These are phyloP conservation scores for Euphorbia peplus DNA, from an alignment of 345 rosid genomes.

Conservation along the genomic window DNA sequence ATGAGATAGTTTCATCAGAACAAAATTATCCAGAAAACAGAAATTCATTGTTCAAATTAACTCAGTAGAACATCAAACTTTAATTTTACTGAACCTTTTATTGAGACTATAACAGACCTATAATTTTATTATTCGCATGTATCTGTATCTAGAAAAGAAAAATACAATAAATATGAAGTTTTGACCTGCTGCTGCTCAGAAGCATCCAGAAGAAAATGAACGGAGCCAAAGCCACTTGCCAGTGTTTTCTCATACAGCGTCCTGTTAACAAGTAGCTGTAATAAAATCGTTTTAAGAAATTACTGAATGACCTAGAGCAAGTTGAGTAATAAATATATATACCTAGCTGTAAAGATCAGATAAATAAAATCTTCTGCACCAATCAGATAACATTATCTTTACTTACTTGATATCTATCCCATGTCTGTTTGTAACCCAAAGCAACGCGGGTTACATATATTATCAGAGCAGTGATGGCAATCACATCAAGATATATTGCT, in stretches of 20 bases:
- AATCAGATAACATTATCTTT: constrained; percentile 4
- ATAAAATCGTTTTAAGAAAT: constrained; percentile 17
- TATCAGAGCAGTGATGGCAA: constrained; percentile 77
- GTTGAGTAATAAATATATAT: background rate
- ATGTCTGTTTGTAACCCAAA: constrained; percentile 95
- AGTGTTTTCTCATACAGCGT: constrained; percentile 94
- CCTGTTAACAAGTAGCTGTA: constrained; percentile 85
- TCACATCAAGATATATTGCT: constrained; percentile 79
- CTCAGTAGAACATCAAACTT: background rate
- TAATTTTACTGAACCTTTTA: background rate
- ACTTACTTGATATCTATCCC: constrained; percentile 96
- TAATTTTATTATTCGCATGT: background rate
- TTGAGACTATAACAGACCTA: background rate
- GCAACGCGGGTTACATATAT: constrained; percentile 76
- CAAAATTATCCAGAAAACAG: background rate
- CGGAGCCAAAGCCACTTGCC: constrained; percentile 94
- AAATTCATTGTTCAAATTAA: background rate
- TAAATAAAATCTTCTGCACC: background rate
- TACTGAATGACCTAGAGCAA: constrained; percentile 9
- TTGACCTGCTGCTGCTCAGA: constrained; percentile 92
- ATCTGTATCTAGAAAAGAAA: constrained; percentile 9
- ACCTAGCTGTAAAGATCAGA: background rate
- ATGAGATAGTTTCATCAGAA: constrained; percentile 8
- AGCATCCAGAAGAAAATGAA: constrained; percentile 94
- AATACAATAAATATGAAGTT: constrained; percentile 10